phyloP scores from a whole-genome alignment of 306 rosid genomes.

The Parietaria judaica region DNA sequence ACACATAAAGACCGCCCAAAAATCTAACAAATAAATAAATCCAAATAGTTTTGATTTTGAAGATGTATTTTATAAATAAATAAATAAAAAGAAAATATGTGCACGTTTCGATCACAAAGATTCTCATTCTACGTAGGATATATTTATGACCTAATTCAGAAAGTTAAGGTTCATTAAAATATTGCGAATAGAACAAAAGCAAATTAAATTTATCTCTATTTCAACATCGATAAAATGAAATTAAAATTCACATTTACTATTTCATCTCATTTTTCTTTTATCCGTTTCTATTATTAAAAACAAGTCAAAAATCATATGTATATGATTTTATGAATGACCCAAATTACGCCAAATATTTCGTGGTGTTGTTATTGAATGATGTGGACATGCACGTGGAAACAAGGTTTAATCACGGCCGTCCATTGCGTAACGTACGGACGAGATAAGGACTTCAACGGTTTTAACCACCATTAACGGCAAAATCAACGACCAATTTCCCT shows the following conservation, averaged over 20 bases:
- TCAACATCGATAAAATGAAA: not conserved
- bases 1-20: too few species aligned
- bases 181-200: not conserved
- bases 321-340: not conserved
- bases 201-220: not conserved
- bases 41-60: too few species aligned
- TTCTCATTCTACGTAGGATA: not conserved
- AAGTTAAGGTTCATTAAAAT: too few species aligned
- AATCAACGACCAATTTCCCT: constrained; percentile 13
- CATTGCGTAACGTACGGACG: constrained; percentile 1
- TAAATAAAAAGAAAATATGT: too few species aligned
- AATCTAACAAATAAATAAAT: too few species aligned
- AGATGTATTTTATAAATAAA: too few species aligned
- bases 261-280: not conserved
- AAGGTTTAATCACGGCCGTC: constrained; percentile 6
- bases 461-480: constrained; percentile 33
- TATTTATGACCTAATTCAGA: too few species aligned
- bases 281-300: not conserved
- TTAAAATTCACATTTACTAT: too few species aligned
- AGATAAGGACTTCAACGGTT: constrained; percentile 17
- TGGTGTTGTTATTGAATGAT: constrained; percentile 12
- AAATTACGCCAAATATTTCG: constrained; percentile 20
- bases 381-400: constrained; percentile 15
- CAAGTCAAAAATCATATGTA: constrained; percentile 4
- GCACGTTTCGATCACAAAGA: not conserved